Evolutionary conservation across 352 stramenopile species (phyloP).

Genomic region (Phytopythium boreale): DNA sequence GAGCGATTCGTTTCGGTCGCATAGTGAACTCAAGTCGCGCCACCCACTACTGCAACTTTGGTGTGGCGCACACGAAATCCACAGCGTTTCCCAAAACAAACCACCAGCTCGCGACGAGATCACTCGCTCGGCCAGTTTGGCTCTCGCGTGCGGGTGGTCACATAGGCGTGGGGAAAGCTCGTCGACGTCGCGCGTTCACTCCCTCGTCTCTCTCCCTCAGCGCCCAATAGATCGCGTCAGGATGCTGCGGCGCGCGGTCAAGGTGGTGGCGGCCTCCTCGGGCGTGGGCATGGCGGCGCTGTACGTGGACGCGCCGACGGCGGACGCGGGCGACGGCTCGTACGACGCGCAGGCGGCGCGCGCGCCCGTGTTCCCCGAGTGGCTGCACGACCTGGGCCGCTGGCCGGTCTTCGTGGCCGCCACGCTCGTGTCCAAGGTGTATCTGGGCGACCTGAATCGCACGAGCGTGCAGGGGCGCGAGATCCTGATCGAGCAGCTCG

Average conservation of each 20-base stretch:
- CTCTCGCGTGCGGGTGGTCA: neutral
- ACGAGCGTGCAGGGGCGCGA: slow-evolving; percentile 45
- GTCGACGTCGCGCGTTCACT: neutral
- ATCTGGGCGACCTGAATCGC: slow-evolving; percentile 45
- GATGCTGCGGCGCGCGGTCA: slow-evolving; percentile 28
- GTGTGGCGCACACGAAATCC: neutral
- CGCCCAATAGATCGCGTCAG: neutral
- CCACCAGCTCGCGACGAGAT: neutral
- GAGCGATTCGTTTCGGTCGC: neutral
- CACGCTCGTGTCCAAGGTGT: slow-evolving; percentile 59
- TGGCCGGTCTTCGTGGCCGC: slow-evolving; percentile 42
- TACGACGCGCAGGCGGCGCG: slow-evolving; percentile 35
- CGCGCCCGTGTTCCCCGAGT: slow-evolving; percentile 54
- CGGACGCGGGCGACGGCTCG: slow-evolving; percentile 47
- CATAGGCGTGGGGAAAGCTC: neutral
- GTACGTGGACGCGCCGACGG: slow-evolving; percentile 58
- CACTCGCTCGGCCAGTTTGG: neutral
- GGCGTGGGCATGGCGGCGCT: slow-evolving; percentile 26
- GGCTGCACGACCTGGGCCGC: slow-evolving; percentile 57
- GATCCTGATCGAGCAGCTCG: slow-evolving; percentile 36
- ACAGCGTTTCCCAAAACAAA: neutral
- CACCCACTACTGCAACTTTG: neutral
- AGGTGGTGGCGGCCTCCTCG: slow-evolving; percentile 11
- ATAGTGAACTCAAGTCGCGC: neutral
- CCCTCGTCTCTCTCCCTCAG: neutral